phyloP scores from a whole-genome alignment of 73 alveolate species.

The Uronychia setigera region DNA sequence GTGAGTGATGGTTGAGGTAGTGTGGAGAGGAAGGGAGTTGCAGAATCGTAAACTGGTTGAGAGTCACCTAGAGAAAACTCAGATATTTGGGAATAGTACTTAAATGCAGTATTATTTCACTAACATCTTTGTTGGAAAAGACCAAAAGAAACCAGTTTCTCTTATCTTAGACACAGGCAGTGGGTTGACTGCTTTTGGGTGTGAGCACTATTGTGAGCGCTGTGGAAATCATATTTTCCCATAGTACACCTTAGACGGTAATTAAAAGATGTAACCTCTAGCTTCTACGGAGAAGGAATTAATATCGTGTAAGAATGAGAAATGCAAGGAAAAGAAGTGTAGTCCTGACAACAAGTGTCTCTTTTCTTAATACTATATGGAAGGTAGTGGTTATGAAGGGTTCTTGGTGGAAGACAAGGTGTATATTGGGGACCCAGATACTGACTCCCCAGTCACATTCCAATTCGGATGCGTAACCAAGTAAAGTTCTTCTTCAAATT shows the following conservation, averaged over 20 bases:
- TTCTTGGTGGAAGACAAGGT: conserved; percentile 71
- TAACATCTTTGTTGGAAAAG: conserved; percentile 61
- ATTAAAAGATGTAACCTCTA: neutral
- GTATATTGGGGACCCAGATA: conserved; percentile 74
- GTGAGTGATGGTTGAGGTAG: conserved; percentile 4
- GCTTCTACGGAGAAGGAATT: conserved; percentile 34
- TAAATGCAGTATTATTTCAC: conserved; percentile 72
- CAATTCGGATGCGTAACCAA: conserved; percentile 90
- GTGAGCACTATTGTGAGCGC: conserved; percentile 72
- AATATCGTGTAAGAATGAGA: conserved; percentile 51
- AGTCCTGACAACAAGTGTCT: conserved; percentile 67
- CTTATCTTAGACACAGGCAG: conserved; percentile 93
- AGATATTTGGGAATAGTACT: conserved; percentile 70
- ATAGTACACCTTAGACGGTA: conserved; percentile 59
- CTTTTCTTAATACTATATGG: conserved; percentile 82
- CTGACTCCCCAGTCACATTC: conserved; percentile 47
- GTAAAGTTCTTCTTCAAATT: neutral
- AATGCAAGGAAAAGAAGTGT: conserved; percentile 41
- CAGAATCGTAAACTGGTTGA: too few relatives aligned
- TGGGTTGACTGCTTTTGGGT: conserved; percentile 91
- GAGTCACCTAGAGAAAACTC: conserved; percentile 46
- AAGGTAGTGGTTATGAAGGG: conserved; percentile 89
- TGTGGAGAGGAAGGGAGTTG: too few relatives aligned
- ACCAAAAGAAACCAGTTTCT: neutral
- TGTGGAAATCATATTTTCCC: conserved; percentile 92